Conservation (phyloP, 495 filamentous ascomycete species). For the Trichoderma orchidacearum region DNA sequence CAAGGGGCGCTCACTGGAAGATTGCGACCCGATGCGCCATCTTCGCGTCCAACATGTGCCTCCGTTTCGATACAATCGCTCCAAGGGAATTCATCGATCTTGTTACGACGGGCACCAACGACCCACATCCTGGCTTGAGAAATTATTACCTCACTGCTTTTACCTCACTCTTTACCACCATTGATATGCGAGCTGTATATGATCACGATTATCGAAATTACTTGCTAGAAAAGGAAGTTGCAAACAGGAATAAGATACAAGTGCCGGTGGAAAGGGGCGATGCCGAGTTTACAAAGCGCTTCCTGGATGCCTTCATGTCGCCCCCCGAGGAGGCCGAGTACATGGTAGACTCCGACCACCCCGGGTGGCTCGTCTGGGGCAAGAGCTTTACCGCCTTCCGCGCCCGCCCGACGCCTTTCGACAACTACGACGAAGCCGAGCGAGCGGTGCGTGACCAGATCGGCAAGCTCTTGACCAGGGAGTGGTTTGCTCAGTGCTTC, state of each 20-base stretch:
- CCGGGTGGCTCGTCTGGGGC: constrained; percentile 95
- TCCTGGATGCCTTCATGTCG: constrained; percentile 62
- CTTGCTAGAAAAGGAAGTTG: constrained; percentile 56
- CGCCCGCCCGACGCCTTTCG: constrained; percentile 50
- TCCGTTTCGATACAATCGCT: constrained; percentile 80
- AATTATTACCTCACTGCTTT: constrained; percentile 69
- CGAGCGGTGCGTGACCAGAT: constrained; percentile 64
- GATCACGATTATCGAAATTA: constrained; percentile 75
- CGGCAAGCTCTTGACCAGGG: constrained; percentile 59
- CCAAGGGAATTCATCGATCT: constrained; percentile 70
- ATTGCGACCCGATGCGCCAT: constrained; percentile 77
- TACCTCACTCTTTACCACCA: constrained; percentile 62
- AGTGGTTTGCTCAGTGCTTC: constrained; percentile 84
- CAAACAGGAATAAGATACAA: constrained; percentile 56
- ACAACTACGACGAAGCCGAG: constrained; percentile 78
- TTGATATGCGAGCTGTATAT: constrained; percentile 78
- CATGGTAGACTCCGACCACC: constrained; percentile 82
- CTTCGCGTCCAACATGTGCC: constrained; percentile 74
- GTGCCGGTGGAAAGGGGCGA: constrained; percentile 60
- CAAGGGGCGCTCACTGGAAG: constrained; percentile 84
- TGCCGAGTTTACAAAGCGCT: constrained; percentile 62
- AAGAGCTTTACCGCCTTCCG: constrained; percentile 68
- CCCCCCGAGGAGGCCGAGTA: constrained; percentile 58
- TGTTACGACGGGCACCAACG: constrained; percentile 71
- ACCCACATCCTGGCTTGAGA: constrained; percentile 77